Evolutionary conservation across 2,329 filamentous ascomycete genomes (phyloP).

Genomic region (Sporothrix humicola): DNA sequence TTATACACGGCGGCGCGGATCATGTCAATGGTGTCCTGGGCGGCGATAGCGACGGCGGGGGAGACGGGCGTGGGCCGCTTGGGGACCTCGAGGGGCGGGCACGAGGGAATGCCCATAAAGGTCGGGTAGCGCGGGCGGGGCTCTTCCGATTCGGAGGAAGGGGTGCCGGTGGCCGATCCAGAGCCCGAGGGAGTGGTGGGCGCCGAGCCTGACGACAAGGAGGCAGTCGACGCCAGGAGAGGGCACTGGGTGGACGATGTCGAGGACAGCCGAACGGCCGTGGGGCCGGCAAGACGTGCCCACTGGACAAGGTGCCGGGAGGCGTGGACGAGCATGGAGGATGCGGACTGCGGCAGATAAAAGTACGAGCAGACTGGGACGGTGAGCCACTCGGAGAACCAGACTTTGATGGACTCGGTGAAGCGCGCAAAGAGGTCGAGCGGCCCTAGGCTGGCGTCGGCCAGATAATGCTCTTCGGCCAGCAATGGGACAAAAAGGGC

Average conservation of each 20-base stretch:
- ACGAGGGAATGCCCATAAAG: conserved; percentile 7
- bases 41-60: neutral
- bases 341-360: conserved; percentile 18
- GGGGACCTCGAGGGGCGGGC: neutral
- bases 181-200: neutral
- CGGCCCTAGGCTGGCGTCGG: conserved; percentile 5
- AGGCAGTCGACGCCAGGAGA: neutral
- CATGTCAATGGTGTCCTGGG: conserved; percentile 25
- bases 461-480: neutral
- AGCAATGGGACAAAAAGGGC: conserved; percentile 3
- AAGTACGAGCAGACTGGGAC: conserved; percentile 19
- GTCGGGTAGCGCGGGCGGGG: neutral
- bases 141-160: neutral
- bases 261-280: neutral
- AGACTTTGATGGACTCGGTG: neutral
- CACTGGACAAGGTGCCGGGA: conserved; percentile 5
- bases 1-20: conserved; percentile 2
- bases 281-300: conserved; percentile 8
- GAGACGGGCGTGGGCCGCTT: conserved; percentile 5
- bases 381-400: conserved; percentile 11
- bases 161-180: neutral
- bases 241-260: neutral
- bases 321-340: conserved; percentile 1
- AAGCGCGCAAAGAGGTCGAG: conserved; percentile 1
- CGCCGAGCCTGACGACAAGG: conserved; percentile 9